Evolutionary conservation across 2,329 filamentous ascomycete species (phyloP).

Genomic region (Esteya vermicola): DNA sequence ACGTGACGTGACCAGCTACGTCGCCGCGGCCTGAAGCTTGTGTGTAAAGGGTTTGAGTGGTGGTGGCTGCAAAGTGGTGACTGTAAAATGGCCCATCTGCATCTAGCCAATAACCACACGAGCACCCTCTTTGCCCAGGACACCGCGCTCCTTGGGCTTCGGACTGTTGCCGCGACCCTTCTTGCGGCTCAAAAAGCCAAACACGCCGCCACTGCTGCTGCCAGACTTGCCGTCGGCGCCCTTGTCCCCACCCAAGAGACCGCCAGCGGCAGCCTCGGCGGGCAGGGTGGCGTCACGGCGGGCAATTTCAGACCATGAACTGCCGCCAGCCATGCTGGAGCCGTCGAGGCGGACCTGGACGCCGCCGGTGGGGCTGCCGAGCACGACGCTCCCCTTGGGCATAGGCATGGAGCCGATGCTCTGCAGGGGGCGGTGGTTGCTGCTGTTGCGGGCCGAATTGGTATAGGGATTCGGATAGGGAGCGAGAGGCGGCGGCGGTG

Average conservation of each 20-base stretch:
- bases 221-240: slow-evolving; percentile 33
- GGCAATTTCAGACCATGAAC: slow-evolving; percentile 83
- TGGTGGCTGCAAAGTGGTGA: no score
- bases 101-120: slow-evolving; percentile 65
- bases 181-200: slow-evolving; percentile 79
- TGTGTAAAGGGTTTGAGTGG: no score
- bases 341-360: slow-evolving; percentile 86
- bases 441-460: slow-evolving; percentile 13
- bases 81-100: no score
- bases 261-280: slow-evolving; percentile 43
- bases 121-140: slow-evolving; percentile 88
- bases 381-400: slow-evolving; percentile 49
- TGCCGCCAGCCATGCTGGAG: slow-evolving; percentile 29
- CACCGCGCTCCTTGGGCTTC: slow-evolving; percentile 85
- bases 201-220: slow-evolving; percentile 54
- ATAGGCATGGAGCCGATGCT: slow-evolving; percentile 22
- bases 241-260: slow-evolving; percentile 31
- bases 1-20: no score
- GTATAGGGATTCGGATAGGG: slow-evolving; percentile 33
- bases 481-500: slow-evolving; percentile 22
- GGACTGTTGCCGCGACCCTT: slow-evolving; percentile 84
- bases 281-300: slow-evolving; percentile 67
- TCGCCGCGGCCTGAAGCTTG: no score
- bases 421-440: neutral
- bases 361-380: slow-evolving; percentile 66